Evolutionary conservation across 2,329 filamentous ascomycete genomes (phyloP), one percentile per base, ranked within the genome.

Genomic region (Alternaria angustiovoidea): DNA sequence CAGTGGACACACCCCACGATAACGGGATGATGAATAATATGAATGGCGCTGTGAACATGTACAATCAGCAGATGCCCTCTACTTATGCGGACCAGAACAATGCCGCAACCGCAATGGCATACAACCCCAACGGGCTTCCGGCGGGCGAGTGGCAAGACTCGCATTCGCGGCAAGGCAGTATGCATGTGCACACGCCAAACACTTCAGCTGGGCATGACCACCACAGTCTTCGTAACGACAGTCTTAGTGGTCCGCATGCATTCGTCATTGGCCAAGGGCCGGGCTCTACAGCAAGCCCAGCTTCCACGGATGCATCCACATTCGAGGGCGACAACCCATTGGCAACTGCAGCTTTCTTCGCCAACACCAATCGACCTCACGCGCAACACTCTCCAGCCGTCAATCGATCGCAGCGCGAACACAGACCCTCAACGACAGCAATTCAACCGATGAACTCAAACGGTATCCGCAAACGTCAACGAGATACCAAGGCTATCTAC

Each of bases 401-500:
- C 16, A 69, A 61, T 42, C 68, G 72, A 22, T 61, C 61, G 32
- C 73, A 75, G 24, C 71, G 72, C 14, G 71, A 75, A 6, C 64
- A 63, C 24, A 68, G 66, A 20, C 57, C 51, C 7, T 51, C 75
- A 26, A 78, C 63, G 38, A 68, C 75, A 14, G 74, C 76, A 1
- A 60, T 77, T 0, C 74, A 75, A 49, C 71, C 70, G 12, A 59
- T 73, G 32, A 72, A 75, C 49, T 71, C 70, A 12, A 79, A 77
- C 56, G 69, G 67, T 11, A 49, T 74, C 66, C 74, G 79, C 38
- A 88, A 86, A 71, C 83, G 84, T 36, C 83, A 84, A 51, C 84
- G 86, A 39, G 93, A 97, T 73, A 91, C 94, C 5, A 94, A 92
- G 0, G 87, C 88, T 49, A 92, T 98, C 56, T 99, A 98, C 78